A percentile compares a stretch with the other conserved stretches of the same genome.
phyloP scores from a whole-genome alignment of 331 rosid genomes.

The Acacia pycnantha region DNA sequence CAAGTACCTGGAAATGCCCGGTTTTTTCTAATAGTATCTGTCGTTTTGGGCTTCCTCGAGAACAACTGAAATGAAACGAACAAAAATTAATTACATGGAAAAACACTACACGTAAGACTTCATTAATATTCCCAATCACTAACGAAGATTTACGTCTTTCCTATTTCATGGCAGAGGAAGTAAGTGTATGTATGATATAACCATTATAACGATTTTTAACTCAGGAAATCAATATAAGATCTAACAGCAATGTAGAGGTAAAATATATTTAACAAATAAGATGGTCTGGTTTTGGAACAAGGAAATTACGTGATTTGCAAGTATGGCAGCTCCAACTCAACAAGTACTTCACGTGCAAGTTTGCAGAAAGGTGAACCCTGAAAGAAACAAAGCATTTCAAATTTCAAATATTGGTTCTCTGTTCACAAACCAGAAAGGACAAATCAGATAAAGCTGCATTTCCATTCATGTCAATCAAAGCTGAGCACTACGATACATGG shows the following conservation, averaged over 20 bases:
- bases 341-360: conserved; percentile 87
- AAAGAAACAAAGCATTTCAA: conserved; percentile 28
- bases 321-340: conserved; percentile 94
- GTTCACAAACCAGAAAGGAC: not conserved
- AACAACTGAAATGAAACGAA: conserved; percentile 59
- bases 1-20: conserved; percentile 84
- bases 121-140: not conserved
- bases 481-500: conserved; percentile 8
- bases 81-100: conserved; percentile 18
- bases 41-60: conserved; percentile 93
- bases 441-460: conserved; percentile 24
- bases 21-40: conserved; percentile 56
- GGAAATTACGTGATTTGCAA: conserved; percentile 54
- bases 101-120: not conserved
- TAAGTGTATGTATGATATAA: not conserved
- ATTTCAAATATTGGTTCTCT: not conserved
- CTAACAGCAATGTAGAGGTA: not conserved
- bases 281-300: not conserved
- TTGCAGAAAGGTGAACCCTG: conserved; percentile 99
- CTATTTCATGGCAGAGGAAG: conserved; percentile 6
- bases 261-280: not conserved
- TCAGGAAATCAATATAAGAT: not conserved
- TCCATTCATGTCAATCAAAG: conserved; percentile 12
- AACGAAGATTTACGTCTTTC: not conserved
- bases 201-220: not conserved